Percentiles rank a stretch among this genome's conserved stretches.
phyloP scores from a whole-genome alignment of 495 filamentous ascomycete genomes.

The Penicillium nucicola region DNA sequence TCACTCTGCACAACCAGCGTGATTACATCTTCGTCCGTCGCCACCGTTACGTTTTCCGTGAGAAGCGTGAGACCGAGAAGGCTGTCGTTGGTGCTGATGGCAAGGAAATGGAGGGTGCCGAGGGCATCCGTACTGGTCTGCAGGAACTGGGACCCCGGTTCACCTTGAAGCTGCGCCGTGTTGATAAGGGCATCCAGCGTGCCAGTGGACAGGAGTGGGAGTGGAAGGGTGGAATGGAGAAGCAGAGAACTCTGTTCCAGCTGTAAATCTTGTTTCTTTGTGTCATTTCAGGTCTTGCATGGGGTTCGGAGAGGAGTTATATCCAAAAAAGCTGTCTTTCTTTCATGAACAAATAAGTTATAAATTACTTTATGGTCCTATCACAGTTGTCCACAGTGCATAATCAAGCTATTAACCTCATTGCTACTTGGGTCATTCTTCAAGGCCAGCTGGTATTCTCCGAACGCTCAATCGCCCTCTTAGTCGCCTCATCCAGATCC shows the following conservation, averaged over 20 bases:
- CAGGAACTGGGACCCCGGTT: constrained; percentile 85
- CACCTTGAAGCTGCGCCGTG: constrained; percentile 82
- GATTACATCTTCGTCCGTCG: constrained; percentile 93
- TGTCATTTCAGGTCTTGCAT: constrained; percentile 21
- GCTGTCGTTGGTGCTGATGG: constrained; percentile 80
- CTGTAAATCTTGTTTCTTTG: constrained; percentile 48
- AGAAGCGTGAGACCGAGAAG: constrained; percentile 82
- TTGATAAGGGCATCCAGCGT: constrained; percentile 85
- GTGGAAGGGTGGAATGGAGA: constrained; percentile 93
- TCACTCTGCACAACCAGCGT: constrained; percentile 91
- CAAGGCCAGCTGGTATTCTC: neutral
- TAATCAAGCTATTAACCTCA: too few species aligned
- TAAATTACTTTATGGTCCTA: too few species aligned
- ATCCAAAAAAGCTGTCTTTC: constrained; percentile 26
- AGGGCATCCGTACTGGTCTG: constrained; percentile 77
- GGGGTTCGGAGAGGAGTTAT: constrained; percentile 29
- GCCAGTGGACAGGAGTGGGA: constrained; percentile 86
- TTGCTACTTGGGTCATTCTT: neutral
- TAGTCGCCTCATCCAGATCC: constrained; percentile 55
- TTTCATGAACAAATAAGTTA: constrained; percentile 8
- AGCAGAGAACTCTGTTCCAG: constrained; percentile 87
- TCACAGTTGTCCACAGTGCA: too few species aligned
- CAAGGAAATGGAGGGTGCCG: constrained; percentile 77
- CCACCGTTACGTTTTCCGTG: constrained; percentile 89
- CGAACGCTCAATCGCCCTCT: constrained; percentile 6